Base-by-base conservation (phyloP, 495 filamentous ascomycete species). In the Aspergillus wentii region DNA sequence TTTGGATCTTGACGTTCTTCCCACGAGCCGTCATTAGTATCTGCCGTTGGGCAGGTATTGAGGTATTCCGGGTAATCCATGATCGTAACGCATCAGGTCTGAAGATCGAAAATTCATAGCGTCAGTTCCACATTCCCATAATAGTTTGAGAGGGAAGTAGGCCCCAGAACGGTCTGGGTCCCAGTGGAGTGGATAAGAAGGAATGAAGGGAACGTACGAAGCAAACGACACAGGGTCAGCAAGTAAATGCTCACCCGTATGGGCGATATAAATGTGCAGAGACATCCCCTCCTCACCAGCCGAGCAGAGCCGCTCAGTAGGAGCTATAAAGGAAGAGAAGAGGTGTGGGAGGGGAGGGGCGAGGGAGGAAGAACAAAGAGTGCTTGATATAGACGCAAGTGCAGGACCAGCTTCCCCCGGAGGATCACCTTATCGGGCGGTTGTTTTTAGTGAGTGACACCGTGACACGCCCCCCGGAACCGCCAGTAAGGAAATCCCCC, bases 21-120 rank as follows among this genome's bases (percentile, higher is more conserved):
- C 88, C 88, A 31, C 81, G 76, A n/a, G 77, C 68, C 8, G 87
- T 92, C 67, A 96, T 79, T 41, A 86, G 71, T 35, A 95, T 88
- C 54, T 94, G 83, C 57, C 83, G 69, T 37, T 82, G 66, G 7
- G 73, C 52, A 3, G 82, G 73, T 48, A 96, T 83, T 8, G 76
- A 67, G 15, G 78, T 79, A 43, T 80, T 74, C 29, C 72, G 69
- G 18, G 76, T 66, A 29, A 92, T 79, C 73, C 83, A 85, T 75
- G 66, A 61, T 61, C 73, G 72, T 16, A 88, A 61, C 15, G 75
- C 71, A 42, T 91, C 88, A 43, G 89, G 77, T 14, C 83, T 83
- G 55, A 67, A 63, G 38, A 64, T 35, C 15, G 16, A 16, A 33
- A 17, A 34, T 30, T 35, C 42, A 40, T 27, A 32, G 26, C 35